phyloP scores from a whole-genome alignment of 106 monocot species.

The Hemerocallis citrina region DNA sequence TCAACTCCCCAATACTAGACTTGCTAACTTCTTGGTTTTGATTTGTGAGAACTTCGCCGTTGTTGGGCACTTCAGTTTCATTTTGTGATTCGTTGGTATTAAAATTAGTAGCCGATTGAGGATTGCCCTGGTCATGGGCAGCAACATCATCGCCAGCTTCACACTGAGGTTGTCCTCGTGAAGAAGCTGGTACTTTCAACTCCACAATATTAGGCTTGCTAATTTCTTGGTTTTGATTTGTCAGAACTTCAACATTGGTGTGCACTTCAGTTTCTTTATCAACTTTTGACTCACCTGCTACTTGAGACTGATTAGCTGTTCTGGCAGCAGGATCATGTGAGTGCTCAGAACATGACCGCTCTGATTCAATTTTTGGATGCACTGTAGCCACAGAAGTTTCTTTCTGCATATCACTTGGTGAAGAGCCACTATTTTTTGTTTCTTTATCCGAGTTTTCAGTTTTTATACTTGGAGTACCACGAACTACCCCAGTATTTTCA shows the following conservation, averaged over 20 bases:
- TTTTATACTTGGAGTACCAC: conserved; percentile 6
- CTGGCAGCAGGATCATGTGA: neutral
- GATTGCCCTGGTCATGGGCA: neutral
- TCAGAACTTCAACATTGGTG: conserved; percentile 10
- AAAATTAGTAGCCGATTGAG: conserved; percentile 1
- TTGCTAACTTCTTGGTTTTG: no score
- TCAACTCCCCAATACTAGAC: neutral
- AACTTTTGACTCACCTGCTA: conserved; percentile 7
- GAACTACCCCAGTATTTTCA: conserved; percentile 6
- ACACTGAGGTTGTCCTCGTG: neutral
- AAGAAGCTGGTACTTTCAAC: conserved; percentile 7
- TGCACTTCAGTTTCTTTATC: neutral
- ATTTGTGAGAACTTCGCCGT: no score
- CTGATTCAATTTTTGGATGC: conserved; percentile 3
- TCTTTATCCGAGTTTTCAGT: conserved; percentile 17
- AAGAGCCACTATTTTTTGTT: conserved; percentile 4
- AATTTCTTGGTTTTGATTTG: conserved; percentile 10
- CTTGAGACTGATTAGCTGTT: conserved; percentile 13
- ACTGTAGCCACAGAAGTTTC: conserved; percentile 6
- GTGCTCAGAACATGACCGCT: conserved; percentile 1
- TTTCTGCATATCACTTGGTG: conserved; percentile 16
- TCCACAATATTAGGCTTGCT: conserved; percentile 8
- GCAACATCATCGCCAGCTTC: conserved; percentile 4
- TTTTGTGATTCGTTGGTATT: no score
- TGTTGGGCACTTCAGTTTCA: no score